Evolutionary conservation across 805 yeast species (phyloP).

Genomic region (Wickerhamomyces subpelliculosus): DNA sequence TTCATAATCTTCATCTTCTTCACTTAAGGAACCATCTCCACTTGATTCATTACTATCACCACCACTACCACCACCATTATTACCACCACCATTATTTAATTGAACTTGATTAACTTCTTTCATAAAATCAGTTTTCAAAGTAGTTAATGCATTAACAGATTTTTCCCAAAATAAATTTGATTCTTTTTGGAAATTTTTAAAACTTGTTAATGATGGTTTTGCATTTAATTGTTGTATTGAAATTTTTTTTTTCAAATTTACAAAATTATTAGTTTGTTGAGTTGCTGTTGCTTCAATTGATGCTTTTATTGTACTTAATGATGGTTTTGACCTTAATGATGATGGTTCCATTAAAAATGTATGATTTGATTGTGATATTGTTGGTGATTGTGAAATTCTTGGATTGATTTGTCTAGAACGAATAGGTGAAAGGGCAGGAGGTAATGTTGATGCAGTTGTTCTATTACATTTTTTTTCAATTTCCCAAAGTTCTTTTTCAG

Average conservation of each 20-base stretch:
- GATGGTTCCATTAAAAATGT: neutral
- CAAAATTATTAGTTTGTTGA: slow-evolving; percentile 5
- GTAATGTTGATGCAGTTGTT: neutral
- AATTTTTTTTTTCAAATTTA: slow-evolving; percentile 14
- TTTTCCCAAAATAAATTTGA: slow-evolving; percentile 4
- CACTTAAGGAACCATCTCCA: too few relatives aligned
- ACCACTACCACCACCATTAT: slow-evolving; percentile 25
- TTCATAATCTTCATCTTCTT: slow-evolving; percentile 22
- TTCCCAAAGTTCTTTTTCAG: slow-evolving; percentile 30
- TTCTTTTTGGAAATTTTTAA: slow-evolving; percentile 19
- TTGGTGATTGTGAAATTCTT: slow-evolving; percentile 2
- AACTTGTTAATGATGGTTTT: neutral
- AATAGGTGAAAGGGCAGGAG: slow-evolving; percentile 1
- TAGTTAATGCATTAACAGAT: neutral
- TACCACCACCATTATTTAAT: slow-evolving; percentile 14
- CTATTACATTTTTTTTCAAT: slow-evolving; percentile 27
- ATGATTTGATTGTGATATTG: neutral
- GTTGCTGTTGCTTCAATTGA: slow-evolving; percentile 6
- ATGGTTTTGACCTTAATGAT: slow-evolving; percentile 6
- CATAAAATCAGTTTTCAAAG: slow-evolving; percentile 1
- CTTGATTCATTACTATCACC: too few relatives aligned
- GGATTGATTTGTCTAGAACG: too few relatives aligned
- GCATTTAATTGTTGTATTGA: slow-evolving; percentile 7
- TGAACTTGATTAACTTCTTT: neutral
- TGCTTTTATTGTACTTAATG: slow-evolving; percentile 8